phyloP scores from a whole-genome alignment of 805 yeast species.

The Ogataea polymorpha region DNA sequence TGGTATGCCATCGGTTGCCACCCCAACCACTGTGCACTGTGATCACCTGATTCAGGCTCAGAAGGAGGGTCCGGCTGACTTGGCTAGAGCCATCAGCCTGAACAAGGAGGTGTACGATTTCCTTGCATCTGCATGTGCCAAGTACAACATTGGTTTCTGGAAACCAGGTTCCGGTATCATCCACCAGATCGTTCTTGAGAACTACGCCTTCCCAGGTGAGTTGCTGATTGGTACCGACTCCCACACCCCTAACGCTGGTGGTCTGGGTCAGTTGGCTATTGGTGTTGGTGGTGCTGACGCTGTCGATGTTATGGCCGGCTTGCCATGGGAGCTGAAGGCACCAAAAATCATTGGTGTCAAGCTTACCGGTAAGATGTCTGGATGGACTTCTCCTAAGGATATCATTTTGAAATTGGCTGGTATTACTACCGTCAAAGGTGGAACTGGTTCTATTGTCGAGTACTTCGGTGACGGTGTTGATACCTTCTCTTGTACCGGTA shows the following conservation, averaged over 20 bases:
- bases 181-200: conserved; percentile 96
- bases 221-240: conserved; percentile 98
- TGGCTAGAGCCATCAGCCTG: conserved; percentile 73
- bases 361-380: conserved; percentile 85
- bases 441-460: conserved; percentile 95
- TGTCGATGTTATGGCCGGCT: conserved; percentile 91
- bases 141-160: conserved; percentile 98
- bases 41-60: conserved; percentile 98
- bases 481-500: conserved; percentile 93
- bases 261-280: conserved; percentile 95
- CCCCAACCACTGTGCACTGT: conserved; percentile 96
- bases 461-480: conserved; percentile 95
- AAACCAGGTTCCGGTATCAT: conserved; percentile 99
- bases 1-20: conserved; percentile 80
- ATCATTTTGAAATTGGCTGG: conserved; percentile 92
- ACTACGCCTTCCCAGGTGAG: conserved; percentile 94
- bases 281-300: conserved; percentile 99
- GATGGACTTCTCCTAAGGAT: conserved; percentile 98
- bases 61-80: conserved; percentile 84
- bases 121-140: conserved; percentile 86
- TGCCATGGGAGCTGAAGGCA: conserved; percentile 97
- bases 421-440: conserved; percentile 93
- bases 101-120: conserved; percentile 96
- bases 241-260: conserved; percentile 99
- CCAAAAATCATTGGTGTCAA: conserved; percentile 95